Evolutionary conservation across 257 asterid species (phyloP), one percentile per base, ranked within the genome.

Genomic region (Rauvolfia tetraphylla): DNA sequence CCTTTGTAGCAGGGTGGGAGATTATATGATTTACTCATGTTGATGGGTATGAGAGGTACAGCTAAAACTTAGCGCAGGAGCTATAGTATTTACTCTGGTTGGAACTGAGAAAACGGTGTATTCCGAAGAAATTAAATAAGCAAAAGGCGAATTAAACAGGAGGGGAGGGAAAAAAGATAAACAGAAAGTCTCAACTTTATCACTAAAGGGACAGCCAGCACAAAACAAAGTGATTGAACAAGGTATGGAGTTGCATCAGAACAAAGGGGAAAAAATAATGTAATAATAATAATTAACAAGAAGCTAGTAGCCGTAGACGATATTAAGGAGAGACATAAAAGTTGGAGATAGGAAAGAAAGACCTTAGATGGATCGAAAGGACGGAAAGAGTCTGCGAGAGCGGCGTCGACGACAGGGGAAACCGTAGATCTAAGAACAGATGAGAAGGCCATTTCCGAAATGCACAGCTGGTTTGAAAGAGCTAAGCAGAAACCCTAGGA

Each of bases 341-440:
- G 44, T 31, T 29, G 4, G 53, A 69, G 25, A 9, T 41, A 57
- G 29, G 2, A 38, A 54, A 46, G 65, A 49, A 18, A 1, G 36
- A 90, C 96, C 96, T 82, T 76, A 76, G 85, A 81, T 63, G 77
- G 86, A 72, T 79, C 66, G 57, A 84, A 67, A 0, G 72, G 51
- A 20, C 51, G 29, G 72, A 36, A 76, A 48, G 58, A 59, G 20
- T 61, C 51, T 33, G 48, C 57, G 17, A 6, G 34, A 20, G 75
- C 29, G 23, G 88, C 53, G 8, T 85, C 86, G 25, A 78, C 59
- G 74, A 85, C 84, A 42, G 89, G 88, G 0, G 94, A 85, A 54
- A 85, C 78, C 58, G 86, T 79, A 82, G 94, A 90, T 89, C 96
- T 83, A 25, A 86, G 54, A 33, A 86, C 82, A 42, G 92, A 77